Conservation (phyloP, 169 alveolate genomes). For the Eimeria falciformis region DNA sequence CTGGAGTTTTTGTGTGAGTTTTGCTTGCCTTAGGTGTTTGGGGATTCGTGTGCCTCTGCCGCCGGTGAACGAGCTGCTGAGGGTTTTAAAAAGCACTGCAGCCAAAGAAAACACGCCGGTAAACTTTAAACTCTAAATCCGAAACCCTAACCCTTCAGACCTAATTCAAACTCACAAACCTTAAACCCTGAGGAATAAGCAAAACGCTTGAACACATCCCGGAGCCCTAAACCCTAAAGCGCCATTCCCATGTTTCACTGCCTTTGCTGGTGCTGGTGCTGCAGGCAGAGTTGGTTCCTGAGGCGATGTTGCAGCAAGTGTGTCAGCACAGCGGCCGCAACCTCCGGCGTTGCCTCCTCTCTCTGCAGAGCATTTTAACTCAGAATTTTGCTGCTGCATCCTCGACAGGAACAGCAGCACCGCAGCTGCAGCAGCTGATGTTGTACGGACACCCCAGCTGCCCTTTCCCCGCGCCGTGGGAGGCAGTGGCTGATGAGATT, state of each 20-base stretch:
- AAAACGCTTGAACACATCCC: not conserved
- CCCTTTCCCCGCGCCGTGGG: slow-evolving; percentile 63
- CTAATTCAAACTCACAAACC: not conserved
- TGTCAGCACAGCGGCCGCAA: slow-evolving; percentile 87
- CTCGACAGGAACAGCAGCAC: not conserved
- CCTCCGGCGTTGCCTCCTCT: slow-evolving; percentile 92
- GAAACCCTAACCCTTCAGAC: not conserved
- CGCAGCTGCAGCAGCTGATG: slow-evolving; percentile 41
- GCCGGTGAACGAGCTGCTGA: slow-evolving; percentile 84
- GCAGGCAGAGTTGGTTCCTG: slow-evolving; percentile 83
- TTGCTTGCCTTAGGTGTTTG: slow-evolving; percentile 88
- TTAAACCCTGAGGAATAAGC: not conserved
- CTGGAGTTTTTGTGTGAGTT: not conserved
- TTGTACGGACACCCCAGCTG: slow-evolving; percentile 14
- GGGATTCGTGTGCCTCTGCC: slow-evolving; percentile 97
- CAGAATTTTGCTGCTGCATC: slow-evolving; percentile 42
- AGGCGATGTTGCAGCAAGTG: slow-evolving; percentile 85
- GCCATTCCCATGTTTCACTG: not conserved
- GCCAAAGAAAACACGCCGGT: not conserved
- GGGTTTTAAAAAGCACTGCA: slow-evolving; percentile 2
- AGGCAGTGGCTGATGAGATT: slow-evolving; percentile 28
- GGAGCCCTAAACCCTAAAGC: not conserved
- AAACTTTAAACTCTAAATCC: not conserved
- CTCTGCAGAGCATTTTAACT: slow-evolving; percentile 82
- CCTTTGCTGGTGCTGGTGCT: not conserved